Evolutionary conservation across 306 rosid species (phyloP).

Genomic region (Lathyrus sativus): DNA sequence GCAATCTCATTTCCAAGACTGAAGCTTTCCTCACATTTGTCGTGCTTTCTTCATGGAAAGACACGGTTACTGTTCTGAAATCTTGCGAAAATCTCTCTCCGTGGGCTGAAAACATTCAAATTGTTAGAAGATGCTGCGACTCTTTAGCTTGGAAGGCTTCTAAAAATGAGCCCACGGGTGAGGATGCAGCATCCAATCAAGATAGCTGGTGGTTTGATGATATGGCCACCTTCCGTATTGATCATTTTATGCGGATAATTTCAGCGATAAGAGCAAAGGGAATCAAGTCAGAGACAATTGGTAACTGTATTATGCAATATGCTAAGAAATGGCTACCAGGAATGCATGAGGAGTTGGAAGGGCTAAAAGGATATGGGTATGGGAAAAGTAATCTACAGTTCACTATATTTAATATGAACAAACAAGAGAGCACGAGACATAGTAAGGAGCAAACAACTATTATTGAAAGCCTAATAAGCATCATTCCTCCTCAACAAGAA

Average conservation of each 20-base stretch:
- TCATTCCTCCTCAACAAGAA: constrained; percentile 77
- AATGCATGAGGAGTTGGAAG: constrained; percentile 68
- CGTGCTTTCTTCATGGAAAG: constrained; percentile 90
- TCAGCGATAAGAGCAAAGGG: constrained; percentile 72
- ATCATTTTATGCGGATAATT: constrained; percentile 68
- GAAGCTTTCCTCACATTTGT: constrained; percentile 94
- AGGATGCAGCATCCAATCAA: constrained; percentile 43
- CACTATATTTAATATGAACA: constrained; percentile 56
- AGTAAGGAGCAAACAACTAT: constrained; percentile 71
- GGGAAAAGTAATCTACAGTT: constrained; percentile 66
- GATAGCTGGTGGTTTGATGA: constrained; percentile 75
- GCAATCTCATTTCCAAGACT: constrained; percentile 77
- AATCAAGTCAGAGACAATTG: constrained; percentile 63
- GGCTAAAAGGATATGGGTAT: constrained; percentile 64
- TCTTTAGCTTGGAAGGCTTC: constrained; percentile 88
- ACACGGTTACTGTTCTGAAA: constrained; percentile 71
- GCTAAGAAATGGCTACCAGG: constrained; percentile 79
- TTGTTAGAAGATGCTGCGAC: constrained; percentile 92
- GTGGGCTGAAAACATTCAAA: constrained; percentile 93
- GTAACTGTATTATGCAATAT: constrained; percentile 73
- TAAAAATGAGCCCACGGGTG: constrained; percentile 46
- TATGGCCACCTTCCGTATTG: constrained; percentile 57
- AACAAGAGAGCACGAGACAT: constrained; percentile 50
- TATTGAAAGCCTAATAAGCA: constrained; percentile 74
- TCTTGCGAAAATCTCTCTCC: constrained; percentile 81